Conservation (phyloP, 768 basidiomycete species). For the Mycena chlorophos region DNA sequence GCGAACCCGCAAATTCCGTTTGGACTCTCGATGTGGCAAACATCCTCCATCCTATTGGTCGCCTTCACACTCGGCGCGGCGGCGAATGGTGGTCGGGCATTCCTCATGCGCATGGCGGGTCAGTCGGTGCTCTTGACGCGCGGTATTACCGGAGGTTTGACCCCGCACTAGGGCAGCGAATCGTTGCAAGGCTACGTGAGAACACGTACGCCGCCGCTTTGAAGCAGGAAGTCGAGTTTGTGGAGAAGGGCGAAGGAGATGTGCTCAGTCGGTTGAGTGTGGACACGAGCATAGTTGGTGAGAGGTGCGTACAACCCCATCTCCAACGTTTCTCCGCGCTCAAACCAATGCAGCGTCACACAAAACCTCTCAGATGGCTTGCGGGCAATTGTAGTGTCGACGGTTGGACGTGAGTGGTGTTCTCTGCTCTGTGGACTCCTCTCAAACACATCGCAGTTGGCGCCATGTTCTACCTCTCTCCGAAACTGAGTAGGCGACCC, state of each 20-base stretch:
- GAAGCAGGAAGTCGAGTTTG: constrained; percentile 88
- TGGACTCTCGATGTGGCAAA: constrained; percentile 76
- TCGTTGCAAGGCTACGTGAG: constrained; percentile 84
- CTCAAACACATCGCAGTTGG: constrained; percentile 57
- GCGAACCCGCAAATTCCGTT: constrained; percentile 75
- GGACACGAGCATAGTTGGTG: constrained; percentile 92
- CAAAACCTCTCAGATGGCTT: constrained; percentile 80
- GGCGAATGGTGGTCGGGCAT: constrained; percentile 81
- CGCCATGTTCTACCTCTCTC: constrained; percentile 93
- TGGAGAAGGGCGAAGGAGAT: constrained; percentile 91
- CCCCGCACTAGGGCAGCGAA: constrained; percentile 65
- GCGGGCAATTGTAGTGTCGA: constrained; percentile 86
- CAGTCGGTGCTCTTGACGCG: constrained; percentile 20
- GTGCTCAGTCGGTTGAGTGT: constrained; percentile 87
- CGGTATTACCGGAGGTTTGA: not conserved
- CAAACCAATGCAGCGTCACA: constrained; percentile 52
- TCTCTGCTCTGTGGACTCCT: not conserved
- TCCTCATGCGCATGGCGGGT: constrained; percentile 87
- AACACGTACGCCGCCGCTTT: constrained; percentile 82
- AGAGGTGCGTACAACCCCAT: constrained; percentile 57
- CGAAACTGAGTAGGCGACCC: constrained; percentile 55
- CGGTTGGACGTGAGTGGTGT: constrained; percentile 77
- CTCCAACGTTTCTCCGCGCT: constrained; percentile 3
- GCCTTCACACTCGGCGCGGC: constrained; percentile 85
- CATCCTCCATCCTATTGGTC: constrained; percentile 68